Evolutionary conservation across 148 eudicot genomes (phyloP), one percentile per base, ranked within the genome.

Genomic region (Cornus florida): DNA sequence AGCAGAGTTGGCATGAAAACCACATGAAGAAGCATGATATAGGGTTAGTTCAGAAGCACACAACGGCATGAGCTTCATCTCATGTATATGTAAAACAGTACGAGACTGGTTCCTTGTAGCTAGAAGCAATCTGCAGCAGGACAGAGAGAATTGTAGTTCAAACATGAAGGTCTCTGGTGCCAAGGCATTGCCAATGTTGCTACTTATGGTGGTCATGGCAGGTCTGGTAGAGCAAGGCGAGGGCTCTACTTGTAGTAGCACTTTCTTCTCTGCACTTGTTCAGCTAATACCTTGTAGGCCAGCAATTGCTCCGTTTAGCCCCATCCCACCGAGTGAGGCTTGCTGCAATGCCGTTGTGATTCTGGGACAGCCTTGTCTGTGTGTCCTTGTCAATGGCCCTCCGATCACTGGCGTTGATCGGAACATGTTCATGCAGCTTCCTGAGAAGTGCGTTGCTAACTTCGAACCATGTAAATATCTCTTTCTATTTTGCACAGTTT

Each of bases 351-450:
- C 97, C 28, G 41, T 93, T 85, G 92, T 74, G 81, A 79, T 84
- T 67, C 87, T 93, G 3, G 98, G 97, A 13, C 98, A 95, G 89
- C 91, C 97, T 35, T 95, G 97, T 73, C 79, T 95, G 39, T 93
- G 98, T 75, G 92, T 93, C 68, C 96, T 95, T 23, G 87, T 91
- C 56, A 93, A 87, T 48, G 98, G 98, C 76, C 98, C 98, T 70
- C 94, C 94, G 4, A 90, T 95, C 56, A 78, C 97, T 8, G 97
- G 98, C 10, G 94, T 95, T 66, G 98, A 95, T 81, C 90, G 94
- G n/a, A 84, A 74, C 90, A 91, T 95, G 97, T 97, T 97, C 50
- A 67, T 91, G 89, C 92, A 89, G 87, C 93, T 95, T n/a, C 97
- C 98, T 4, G 90, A 88, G 7, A 95, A 93, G 84, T 95, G 98